Evolutionary conservation across 2,329 filamentous ascomycete genomes (phyloP).

Genomic region (Paecilomyces niveus): DNA sequence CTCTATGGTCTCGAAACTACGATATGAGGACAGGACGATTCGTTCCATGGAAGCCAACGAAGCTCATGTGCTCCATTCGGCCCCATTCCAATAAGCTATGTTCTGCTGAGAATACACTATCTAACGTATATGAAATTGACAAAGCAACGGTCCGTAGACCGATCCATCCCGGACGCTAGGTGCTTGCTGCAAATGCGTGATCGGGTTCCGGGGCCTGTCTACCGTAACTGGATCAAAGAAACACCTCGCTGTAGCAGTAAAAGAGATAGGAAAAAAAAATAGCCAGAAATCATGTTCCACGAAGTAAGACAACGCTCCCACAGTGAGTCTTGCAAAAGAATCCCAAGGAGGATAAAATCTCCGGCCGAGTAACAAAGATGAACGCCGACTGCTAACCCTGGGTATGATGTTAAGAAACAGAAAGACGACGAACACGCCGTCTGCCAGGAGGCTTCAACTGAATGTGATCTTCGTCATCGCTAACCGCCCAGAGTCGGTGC

Average conservation of each 20-base stretch:
- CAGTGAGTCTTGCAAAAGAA: background rate
- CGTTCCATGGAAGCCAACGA: background rate
- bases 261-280: too few species aligned
- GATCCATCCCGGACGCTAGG: background rate
- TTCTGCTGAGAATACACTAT: background rate
- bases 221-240: background rate
- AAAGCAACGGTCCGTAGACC: background rate
- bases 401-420: background rate
- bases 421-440: background rate
- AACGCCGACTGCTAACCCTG: background rate
- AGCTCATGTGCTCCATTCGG: background rate
- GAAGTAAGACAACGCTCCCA: too few species aligned
- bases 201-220: background rate
- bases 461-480: conserved; percentile 45
- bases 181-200: background rate
- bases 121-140: background rate
- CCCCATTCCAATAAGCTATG: background rate
- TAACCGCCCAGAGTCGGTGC: conserved; percentile 42
- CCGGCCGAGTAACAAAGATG: background rate
- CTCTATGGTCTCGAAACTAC: too few species aligned
- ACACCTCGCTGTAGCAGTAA: background rate
- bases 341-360: background rate
- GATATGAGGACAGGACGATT: background rate
- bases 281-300: too few species aligned
- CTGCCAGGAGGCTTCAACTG: conserved; percentile 16